Evolutionary conservation across 805 yeast species (phyloP).

Genomic region (Myxozyma melibiosi): DNA sequence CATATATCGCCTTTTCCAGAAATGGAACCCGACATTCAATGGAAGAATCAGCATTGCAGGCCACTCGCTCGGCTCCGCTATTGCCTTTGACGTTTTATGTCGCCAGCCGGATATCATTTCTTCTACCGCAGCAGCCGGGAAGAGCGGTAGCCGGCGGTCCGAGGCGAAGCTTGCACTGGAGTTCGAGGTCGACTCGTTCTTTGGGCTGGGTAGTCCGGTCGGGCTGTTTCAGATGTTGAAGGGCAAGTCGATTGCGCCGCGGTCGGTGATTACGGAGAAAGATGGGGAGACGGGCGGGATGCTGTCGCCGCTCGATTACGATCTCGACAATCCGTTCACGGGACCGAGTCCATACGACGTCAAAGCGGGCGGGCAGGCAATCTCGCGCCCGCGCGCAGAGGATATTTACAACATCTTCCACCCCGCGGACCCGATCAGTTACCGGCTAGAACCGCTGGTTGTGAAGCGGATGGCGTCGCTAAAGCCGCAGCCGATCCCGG

Average conservation of each 20-base stretch:
- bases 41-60: constrained; percentile 85
- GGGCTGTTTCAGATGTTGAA: constrained; percentile 81
- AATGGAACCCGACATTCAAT: constrained; percentile 69
- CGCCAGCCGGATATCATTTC: constrained; percentile 45
- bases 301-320: constrained; percentile 18
- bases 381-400: constrained; percentile 53
- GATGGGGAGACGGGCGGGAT: not conserved
- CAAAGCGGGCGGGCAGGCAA: not conserved
- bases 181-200: constrained; percentile 73
- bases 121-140: not conserved
- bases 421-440: constrained; percentile 89
- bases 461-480: constrained; percentile 50
- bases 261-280: not conserved
- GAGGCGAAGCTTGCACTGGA: constrained; percentile 45
- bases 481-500: constrained; percentile 62
- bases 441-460: constrained; percentile 84
- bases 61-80: constrained; percentile 89
- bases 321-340: constrained; percentile 26
- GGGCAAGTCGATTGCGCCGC: constrained; percentile 55
- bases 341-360: not conserved
- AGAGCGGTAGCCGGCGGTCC: not conserved
- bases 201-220: constrained; percentile 86
- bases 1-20: constrained; percentile 58
- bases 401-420: constrained; percentile 82
- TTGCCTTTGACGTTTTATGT: constrained; percentile 71